Base-by-base conservation (phyloP, 129 eudicot genomes). In the Ambrosia trifida region DNA sequence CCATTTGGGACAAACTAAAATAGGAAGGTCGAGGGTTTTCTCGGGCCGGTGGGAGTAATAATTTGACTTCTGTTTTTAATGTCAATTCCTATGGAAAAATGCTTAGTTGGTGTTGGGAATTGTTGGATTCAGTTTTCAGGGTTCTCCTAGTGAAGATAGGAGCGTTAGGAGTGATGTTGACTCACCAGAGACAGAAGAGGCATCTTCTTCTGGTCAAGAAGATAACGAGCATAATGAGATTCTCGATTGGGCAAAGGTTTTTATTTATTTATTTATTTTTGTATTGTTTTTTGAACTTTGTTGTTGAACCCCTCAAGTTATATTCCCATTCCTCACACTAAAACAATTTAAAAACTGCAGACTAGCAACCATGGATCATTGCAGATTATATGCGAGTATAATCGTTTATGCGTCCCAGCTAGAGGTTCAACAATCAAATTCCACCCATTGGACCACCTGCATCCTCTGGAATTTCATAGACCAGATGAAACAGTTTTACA, bases 161-260 rank as follows among this genome's bases (percentile, higher is more conserved):
- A 84, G 75, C 70, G 81, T 84, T 69, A 88, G 95, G 83, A 87
- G 88, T 81, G 94, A 80, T 62, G 61, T 78, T 70, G 97, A 90
- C 44, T 88, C 87, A 67, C 75, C 86, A 66, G 99, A 86, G 49
- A 80, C 79, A 32, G 99, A 88, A 73, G 99, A 95, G 69, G 76
- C 97, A 7, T 88, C 96, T 24, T 84, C 79, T 74, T 95, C 99
- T 63, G 97, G 96, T 76, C 96, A 85, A 77, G 94, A 84, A 69
- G 82, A 80, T 78, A 84, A 78, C 38, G 89, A 83, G 64, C 97
- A 88, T 67, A 74, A 72, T 33, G 96, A 88, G 74, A 84, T 95
- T 75, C 86, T 95, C n/a, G 97, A 95, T 59, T 95, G 99, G 99
- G 99, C 99, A 2, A 95, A 95, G 97, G 99, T 95, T 51, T 50